Conservation (phyloP, 2,329 filamentous ascomycete species). For the Thermothelomyces thermophilus region DNA sequence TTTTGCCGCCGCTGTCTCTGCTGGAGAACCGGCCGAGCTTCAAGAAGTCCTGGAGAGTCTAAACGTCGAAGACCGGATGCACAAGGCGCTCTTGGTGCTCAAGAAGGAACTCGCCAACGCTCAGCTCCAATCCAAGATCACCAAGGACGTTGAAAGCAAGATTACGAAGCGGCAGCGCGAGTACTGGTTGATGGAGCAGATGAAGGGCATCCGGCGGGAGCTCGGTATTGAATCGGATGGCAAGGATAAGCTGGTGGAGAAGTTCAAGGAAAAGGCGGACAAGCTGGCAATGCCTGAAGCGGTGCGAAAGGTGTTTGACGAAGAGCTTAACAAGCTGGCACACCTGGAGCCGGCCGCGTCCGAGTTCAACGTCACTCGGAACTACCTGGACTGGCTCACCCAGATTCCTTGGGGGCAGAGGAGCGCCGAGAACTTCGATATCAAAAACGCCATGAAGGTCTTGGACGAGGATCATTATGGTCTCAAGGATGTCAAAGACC, state of each 20-base stretch:
- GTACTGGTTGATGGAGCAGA: constrained; percentile 99
- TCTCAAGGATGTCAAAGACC: constrained; percentile 95
- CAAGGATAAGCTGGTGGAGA: constrained; percentile 96
- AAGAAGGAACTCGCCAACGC: constrained; percentile 99
- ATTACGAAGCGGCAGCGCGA: constrained; percentile 96
- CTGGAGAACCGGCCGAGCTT: constrained; percentile 82
- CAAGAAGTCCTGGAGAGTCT: constrained; percentile 85
- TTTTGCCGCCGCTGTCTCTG: constrained; percentile 94
- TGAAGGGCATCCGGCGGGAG: constrained; percentile 96
- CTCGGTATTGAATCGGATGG: constrained; percentile 95
- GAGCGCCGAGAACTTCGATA: constrained; percentile 94
- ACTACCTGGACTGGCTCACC: constrained; percentile 97
- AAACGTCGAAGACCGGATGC: constrained; percentile 86
- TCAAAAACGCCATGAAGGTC: constrained; percentile 82
- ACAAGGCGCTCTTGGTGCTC: constrained; percentile 83
- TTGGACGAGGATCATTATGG: constrained; percentile 96
- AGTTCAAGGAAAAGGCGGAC: constrained; percentile 89
- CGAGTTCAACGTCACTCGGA: constrained; percentile 96
- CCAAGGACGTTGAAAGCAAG: constrained; percentile 94
- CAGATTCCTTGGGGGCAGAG: constrained; percentile 96
- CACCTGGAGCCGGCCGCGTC: constrained; percentile 93
- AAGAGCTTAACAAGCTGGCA: constrained; percentile 94
- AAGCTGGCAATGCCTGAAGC: constrained; percentile 95
- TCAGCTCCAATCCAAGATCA: constrained; percentile 92
- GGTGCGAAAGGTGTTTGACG: constrained; percentile 95